phyloP scores from a whole-genome alignment of 179 eudicot genomes.

The Corrigiola litoralis region DNA sequence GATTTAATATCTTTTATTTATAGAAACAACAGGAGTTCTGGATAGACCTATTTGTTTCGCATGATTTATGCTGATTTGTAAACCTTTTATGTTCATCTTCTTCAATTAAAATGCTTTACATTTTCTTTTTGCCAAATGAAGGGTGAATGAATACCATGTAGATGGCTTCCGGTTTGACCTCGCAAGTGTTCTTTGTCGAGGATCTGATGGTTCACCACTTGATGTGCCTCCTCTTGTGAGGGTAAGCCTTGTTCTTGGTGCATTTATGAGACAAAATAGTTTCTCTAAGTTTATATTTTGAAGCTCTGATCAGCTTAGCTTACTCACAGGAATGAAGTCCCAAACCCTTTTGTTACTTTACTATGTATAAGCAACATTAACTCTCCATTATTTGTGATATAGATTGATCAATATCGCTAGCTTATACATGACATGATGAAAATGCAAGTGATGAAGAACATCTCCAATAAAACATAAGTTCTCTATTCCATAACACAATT shows the following conservation, averaged over 20 bases:
- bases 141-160: slow-evolving; percentile 92
- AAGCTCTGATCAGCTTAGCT: no score
- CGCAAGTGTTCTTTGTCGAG: slow-evolving; percentile 98
- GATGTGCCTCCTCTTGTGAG: slow-evolving; percentile 82
- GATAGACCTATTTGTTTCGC: neutral
- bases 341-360: no score
- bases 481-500: no score
- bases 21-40: neutral
- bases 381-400: no score
- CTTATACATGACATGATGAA: no score
- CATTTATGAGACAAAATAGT: neutral
- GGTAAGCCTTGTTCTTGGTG: slow-evolving; percentile 38
- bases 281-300: neutral
- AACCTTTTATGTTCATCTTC: neutral
- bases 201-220: slow-evolving; percentile 93
- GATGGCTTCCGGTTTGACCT: slow-evolving; percentile 99
- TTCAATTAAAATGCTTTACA: neutral
- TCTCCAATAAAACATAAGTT: no score
- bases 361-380: no score
- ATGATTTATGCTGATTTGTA: neutral
- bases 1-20: no score
- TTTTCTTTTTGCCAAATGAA: slow-evolving; percentile 27
- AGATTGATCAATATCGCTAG: no score
- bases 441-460: no score
- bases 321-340: no score